phyloP scores from a whole-genome alignment of 163 green algal species.

The Prototheca cutis region DNA sequence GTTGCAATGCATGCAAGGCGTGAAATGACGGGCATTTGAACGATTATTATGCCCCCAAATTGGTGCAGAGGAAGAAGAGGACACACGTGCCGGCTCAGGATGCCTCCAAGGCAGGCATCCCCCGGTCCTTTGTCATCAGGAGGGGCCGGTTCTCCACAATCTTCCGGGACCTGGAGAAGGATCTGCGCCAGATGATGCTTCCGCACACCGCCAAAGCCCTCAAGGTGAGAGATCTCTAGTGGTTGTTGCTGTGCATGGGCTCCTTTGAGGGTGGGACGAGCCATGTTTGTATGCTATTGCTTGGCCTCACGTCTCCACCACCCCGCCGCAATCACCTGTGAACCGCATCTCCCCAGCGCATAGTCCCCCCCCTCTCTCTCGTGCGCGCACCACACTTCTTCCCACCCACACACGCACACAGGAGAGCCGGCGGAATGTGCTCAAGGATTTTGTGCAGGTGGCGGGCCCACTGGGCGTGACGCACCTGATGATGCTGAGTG shows the following conservation, averaged over 20 bases:
- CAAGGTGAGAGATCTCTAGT: conserved; percentile 37
- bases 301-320: no score
- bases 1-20: no score
- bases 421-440: conserved; percentile 67
- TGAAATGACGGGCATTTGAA: no score
- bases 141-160: conserved; percentile 66
- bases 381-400: no score
- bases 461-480: conserved; percentile 87
- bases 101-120: conserved; percentile 54
- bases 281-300: no score
- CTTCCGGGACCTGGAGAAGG: conserved; percentile 71
- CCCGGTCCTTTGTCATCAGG: conserved; percentile 81
- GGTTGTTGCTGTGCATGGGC: neutral
- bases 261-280: neutral
- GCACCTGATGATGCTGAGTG: conserved; percentile 92
- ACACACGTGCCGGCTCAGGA: conserved; percentile 58
- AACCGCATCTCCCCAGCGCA: no score
- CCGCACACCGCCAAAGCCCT: conserved; percentile 84
- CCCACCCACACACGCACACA: no score
- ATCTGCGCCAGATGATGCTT: conserved; percentile 83
- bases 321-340: no score
- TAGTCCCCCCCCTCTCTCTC: neutral
- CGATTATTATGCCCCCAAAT: no score
- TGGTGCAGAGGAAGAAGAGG: conserved; percentile 79
- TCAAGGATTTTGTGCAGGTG: conserved; percentile 93